These are phyloP conservation scores for Phytophthora quininea DNA, from an alignment of 352 stramenopile species.

Conservation along the genomic window DNA sequence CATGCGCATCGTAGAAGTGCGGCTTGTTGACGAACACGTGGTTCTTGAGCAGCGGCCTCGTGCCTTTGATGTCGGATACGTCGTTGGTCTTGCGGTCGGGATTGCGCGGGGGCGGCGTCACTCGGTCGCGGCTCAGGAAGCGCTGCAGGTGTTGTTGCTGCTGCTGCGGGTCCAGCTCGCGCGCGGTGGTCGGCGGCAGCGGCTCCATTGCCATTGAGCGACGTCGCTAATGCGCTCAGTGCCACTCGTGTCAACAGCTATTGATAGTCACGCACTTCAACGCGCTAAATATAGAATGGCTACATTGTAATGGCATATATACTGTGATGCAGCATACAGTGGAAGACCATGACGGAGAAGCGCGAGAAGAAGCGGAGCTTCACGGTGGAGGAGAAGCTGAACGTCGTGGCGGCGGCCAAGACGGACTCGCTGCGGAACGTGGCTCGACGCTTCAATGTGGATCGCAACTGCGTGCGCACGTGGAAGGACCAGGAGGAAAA, in stretches of 20 bases:
- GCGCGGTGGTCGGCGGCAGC: constrained; percentile 17
- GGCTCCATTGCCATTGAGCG: constrained; percentile 18
- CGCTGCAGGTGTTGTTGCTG: constrained; percentile 46
- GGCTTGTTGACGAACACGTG: constrained; percentile 71
- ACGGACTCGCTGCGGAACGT: constrained; percentile 58
- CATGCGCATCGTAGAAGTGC: constrained; percentile 64
- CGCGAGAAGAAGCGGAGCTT: constrained; percentile 75
- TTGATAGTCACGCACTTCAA: not conserved
- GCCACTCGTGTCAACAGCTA: not conserved
- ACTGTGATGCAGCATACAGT: no score
- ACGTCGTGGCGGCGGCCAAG: constrained; percentile 62
- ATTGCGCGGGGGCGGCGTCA: constrained; percentile 24
- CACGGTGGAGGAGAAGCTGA: constrained; percentile 74
- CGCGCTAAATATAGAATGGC: not conserved
- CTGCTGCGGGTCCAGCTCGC: constrained; percentile 30
- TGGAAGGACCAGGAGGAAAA: constrained; percentile 71
- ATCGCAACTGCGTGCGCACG: constrained; percentile 75
- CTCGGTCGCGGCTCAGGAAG: constrained; percentile 51
- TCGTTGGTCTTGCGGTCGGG: constrained; percentile 65
- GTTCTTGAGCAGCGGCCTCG: constrained; percentile 58
- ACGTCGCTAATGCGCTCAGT: not conserved
- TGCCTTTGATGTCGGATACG: constrained; percentile 65
- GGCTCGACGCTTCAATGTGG: constrained; percentile 68
- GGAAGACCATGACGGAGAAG: no score
- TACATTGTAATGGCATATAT: not conserved